phyloP scores from a whole-genome alignment of 2,329 filamentous ascomycete species.

The Monilinia fructigena region DNA sequence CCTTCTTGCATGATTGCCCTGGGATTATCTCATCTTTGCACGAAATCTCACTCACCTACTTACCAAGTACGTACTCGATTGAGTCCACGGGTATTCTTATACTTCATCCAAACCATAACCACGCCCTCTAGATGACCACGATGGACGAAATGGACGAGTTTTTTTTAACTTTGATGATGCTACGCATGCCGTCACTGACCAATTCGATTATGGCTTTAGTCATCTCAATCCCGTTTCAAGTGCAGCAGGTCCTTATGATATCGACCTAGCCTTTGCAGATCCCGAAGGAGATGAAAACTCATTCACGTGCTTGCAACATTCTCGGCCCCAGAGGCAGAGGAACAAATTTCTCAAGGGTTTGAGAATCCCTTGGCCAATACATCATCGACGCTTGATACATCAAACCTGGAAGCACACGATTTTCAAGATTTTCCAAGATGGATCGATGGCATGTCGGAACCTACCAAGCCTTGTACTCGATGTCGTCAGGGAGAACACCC shows the following conservation, averaged over 20 bases:
- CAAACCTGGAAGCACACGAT: slow-evolving; percentile 46
- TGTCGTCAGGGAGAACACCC: slow-evolving; percentile 52
- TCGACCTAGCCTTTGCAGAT: slow-evolving; percentile 56
- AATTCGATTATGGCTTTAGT: slow-evolving; percentile 13
- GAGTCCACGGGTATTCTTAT: no score
- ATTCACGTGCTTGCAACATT: slow-evolving; percentile 59
- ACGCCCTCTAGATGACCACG: slow-evolving; percentile 42
- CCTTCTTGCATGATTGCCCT: not conserved
- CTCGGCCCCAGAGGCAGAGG: slow-evolving; percentile 44
- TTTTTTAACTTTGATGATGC: slow-evolving; percentile 61
- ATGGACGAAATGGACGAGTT: slow-evolving; percentile 56
- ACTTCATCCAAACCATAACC: not conserved
- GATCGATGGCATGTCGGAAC: slow-evolving; percentile 37
- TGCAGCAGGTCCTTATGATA: slow-evolving; percentile 41
- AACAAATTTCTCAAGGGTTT: slow-evolving; percentile 36
- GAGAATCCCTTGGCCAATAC: slow-evolving; percentile 25
- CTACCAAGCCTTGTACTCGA: slow-evolving; percentile 49
- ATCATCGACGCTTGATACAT: slow-evolving; percentile 38
- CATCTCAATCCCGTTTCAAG: slow-evolving; percentile 11
- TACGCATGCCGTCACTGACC: slow-evolving; percentile 24
- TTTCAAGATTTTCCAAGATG: slow-evolving; percentile 42
- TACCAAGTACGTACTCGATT: not conserved
- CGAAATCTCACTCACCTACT: not conserved
- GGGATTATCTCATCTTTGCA: not conserved
- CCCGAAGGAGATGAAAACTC: slow-evolving; percentile 59